phyloP scores from a whole-genome alignment of 163 green algal genomes.

The Smithsoniella earleae region DNA sequence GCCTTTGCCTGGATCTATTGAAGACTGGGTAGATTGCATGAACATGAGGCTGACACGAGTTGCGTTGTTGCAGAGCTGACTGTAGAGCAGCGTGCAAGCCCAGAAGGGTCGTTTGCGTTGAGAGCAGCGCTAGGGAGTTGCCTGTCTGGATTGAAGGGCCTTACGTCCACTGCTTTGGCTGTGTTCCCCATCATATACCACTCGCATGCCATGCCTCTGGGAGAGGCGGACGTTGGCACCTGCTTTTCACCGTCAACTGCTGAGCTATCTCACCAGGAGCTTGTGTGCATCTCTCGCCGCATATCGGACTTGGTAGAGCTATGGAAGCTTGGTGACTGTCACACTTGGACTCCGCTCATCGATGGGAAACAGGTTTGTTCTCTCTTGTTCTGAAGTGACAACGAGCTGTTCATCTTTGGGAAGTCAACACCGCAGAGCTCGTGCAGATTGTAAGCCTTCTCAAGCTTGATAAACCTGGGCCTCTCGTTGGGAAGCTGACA shows the following conservation, averaged over 20 bases:
- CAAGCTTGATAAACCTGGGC: neutral
- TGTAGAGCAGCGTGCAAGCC: neutral
- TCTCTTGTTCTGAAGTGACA: too few relatives aligned
- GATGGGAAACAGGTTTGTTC: conserved; percentile 8
- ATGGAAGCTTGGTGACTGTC: neutral
- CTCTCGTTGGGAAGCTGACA: conserved; percentile 9
- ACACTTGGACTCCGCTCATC: neutral
- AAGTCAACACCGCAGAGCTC: too few relatives aligned
- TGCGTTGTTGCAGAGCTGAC: neutral
- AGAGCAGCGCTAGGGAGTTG: neutral
- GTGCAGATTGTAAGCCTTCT: conserved; percentile 3
- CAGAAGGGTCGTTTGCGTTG: neutral
- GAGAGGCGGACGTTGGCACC: too few relatives aligned
- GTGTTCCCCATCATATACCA: conserved; percentile 7
- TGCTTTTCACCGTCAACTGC: too few relatives aligned
- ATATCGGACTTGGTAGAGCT: too few relatives aligned
- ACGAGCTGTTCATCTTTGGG: too few relatives aligned
- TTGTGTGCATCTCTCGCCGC: too few relatives aligned
- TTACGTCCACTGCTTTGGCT: neutral
- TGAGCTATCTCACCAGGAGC: too few relatives aligned
- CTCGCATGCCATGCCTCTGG: neutral
- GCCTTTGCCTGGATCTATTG: too few relatives aligned
- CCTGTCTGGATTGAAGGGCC: neutral
- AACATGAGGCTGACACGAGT: too few relatives aligned
- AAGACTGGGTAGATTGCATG: too few relatives aligned